phyloP scores from a whole-genome alignment of 768 basidiomycete species.

The Mycena venus region DNA sequence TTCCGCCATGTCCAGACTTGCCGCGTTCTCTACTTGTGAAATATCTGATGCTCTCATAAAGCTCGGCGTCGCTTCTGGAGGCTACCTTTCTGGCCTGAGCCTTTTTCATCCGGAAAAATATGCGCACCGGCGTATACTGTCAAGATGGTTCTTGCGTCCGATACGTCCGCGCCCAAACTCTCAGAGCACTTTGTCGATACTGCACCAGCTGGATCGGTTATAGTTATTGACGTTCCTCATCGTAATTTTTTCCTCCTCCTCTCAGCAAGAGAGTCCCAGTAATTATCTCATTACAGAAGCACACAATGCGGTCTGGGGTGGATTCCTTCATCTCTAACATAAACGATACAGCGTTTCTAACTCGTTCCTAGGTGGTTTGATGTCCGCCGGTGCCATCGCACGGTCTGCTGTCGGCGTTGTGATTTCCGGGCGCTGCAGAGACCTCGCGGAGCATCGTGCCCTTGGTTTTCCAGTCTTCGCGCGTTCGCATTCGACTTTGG shows the following conservation, averaged over 20 bases:
- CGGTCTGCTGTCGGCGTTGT: slow-evolving; percentile 81
- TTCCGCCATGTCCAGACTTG: slow-evolving; percentile 31
- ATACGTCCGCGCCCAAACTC: slow-evolving; percentile 73
- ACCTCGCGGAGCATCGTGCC: slow-evolving; percentile 81
- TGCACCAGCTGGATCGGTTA: slow-evolving; percentile 70
- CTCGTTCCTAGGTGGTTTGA: slow-evolving; percentile 84
- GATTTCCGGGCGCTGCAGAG: slow-evolving; percentile 88
- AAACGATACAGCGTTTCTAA: not conserved
- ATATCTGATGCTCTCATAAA: slow-evolving; percentile 92
- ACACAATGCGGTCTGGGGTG: slow-evolving; percentile 93
- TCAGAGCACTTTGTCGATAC: slow-evolving; percentile 87
- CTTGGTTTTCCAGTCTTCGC: slow-evolving; percentile 87
- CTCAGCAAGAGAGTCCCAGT: not conserved
- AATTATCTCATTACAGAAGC: slow-evolving; percentile 56
- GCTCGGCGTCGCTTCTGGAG: slow-evolving; percentile 78
- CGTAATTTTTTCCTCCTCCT: slow-evolving; percentile 56
- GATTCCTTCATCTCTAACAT: slow-evolving; percentile 46
- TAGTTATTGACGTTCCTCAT: slow-evolving; percentile 82
- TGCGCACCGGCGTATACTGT: slow-evolving; percentile 93
- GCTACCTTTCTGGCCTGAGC: slow-evolving; percentile 84
- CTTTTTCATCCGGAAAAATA: slow-evolving; percentile 63
- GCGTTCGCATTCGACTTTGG: slow-evolving; percentile 85
- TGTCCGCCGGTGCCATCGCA: slow-evolving; percentile 76
- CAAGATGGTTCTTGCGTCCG: slow-evolving; percentile 75
- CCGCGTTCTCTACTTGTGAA: slow-evolving; percentile 79